A percentile compares a stretch with the other conserved stretches of the same genome.
Evolutionary conservation across 2,329 filamentous ascomycete genomes (phyloP).

Genomic region (Cladophialophora immunda): DNA sequence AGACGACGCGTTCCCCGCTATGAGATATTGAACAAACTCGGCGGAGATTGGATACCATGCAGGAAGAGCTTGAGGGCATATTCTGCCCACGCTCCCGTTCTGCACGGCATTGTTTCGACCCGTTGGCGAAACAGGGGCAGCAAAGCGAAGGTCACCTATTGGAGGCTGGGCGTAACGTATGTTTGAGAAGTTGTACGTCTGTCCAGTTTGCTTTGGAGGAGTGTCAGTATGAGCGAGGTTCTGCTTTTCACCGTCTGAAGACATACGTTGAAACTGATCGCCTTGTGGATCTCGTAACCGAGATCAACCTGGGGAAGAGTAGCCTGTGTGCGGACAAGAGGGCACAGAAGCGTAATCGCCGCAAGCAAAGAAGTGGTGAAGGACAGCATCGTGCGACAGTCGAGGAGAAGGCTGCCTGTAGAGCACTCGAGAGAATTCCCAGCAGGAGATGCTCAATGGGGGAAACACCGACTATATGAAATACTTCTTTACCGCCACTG

Average conservation of each 20-base stretch:
- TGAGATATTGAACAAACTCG: constrained; percentile 46
- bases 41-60: constrained; percentile 53
- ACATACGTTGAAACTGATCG: constrained; percentile 42
- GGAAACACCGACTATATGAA: background rate
- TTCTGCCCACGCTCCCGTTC: constrained; percentile 52
- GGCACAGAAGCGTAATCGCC: constrained; percentile 1
- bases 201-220: constrained; percentile 44
- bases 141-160: constrained; percentile 60
- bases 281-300: constrained; percentile 62
- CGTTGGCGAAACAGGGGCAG: constrained; percentile 54
- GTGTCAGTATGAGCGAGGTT: constrained; percentile 3
- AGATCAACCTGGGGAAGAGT: constrained; percentile 58
- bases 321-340: constrained; percentile 19
- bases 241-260: background rate
- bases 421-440: background rate
- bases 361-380: background rate
- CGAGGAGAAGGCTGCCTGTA: background rate
- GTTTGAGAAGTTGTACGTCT: constrained; percentile 64
- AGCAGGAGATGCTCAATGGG: background rate
- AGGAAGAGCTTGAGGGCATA: constrained; percentile 57
- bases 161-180: constrained; percentile 66
- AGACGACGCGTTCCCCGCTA: constrained; percentile 38
- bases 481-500: background rate
- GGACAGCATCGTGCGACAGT: constrained; percentile 9
- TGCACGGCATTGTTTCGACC: constrained; percentile 57